Conservation (phyloP, 2,329 filamentous ascomycete genomes). For the Arthrobotrys sphaeroides region DNA sequence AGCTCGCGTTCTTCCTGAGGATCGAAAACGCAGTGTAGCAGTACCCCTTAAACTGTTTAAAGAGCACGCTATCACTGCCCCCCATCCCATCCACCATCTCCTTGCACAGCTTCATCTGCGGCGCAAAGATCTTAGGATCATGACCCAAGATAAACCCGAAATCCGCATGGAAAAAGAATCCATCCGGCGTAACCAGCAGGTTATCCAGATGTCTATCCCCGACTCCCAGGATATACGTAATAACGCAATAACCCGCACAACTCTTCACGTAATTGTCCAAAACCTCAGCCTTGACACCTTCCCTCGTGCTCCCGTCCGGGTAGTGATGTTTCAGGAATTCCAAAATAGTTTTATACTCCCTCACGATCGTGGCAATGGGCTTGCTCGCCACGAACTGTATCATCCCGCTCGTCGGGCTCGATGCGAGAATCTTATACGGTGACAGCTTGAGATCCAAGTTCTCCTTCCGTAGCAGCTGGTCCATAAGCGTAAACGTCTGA, state of each 20-base stretch:
- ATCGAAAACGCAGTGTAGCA: slow-evolving; percentile 95
- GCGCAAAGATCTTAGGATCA: slow-evolving; percentile 96
- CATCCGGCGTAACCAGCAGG: slow-evolving; percentile 85
- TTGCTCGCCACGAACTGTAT: slow-evolving; percentile 93
- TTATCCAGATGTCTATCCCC: slow-evolving; percentile 97
- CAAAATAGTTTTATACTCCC: slow-evolving; percentile 80
- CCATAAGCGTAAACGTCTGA: slow-evolving; percentile 97
- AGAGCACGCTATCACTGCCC: slow-evolving; percentile 80
- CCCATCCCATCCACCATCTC: slow-evolving; percentile 99
- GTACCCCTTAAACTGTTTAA: slow-evolving; percentile 90
- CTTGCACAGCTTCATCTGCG: slow-evolving; percentile 93
- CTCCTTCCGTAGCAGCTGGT: slow-evolving; percentile 91
- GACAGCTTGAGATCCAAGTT: slow-evolving; percentile 94
- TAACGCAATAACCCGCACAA: slow-evolving; percentile 94
- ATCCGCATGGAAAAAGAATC: slow-evolving; percentile 97
- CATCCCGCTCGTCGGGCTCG: slow-evolving; percentile 85
- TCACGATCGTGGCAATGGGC: slow-evolving; percentile 81
- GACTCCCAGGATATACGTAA: slow-evolving; percentile 96
- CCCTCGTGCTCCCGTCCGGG: slow-evolving; percentile 80
- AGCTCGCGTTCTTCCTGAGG: slow-evolving; percentile 84
- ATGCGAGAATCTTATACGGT: slow-evolving; percentile 95
- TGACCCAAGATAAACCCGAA: slow-evolving; percentile 98
- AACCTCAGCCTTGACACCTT: slow-evolving; percentile 88
- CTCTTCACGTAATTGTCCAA: slow-evolving; percentile 96
- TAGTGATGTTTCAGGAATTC: slow-evolving; percentile 89